Evolutionary conservation across 1,284 basidiomycete species (phyloP), one percentile per base, ranked within the genome.

Genomic region (Stereum hirsutum): DNA sequence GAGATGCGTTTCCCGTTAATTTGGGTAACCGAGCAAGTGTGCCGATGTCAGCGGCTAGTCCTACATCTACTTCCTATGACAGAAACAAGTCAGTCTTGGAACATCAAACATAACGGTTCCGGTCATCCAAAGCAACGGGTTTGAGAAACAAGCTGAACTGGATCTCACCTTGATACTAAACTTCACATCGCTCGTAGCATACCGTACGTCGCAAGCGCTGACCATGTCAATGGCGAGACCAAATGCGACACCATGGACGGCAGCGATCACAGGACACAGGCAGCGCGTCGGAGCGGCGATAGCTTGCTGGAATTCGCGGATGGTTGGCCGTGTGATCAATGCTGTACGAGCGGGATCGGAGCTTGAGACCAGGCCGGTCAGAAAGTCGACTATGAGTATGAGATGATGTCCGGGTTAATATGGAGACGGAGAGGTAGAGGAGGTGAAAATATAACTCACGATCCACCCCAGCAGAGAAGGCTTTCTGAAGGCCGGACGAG

Each of bases 21-120:
- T 91, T 90, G 0, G 89, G 89, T 24, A 95, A 69, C 31, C 86
- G 79, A 26, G 93, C 89, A 12, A 98, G 74, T 0, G 89, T 85
- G 2, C 93, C 93, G 39, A 95, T 84, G 59, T 96, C 93, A 2
- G 93, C 88, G 2, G 92, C 91, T 1, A 96, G 69, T 0, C 89
- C 92, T 6, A 92, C 77, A 55, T 93, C 89, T 6, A 92, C 86
- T 72, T 97, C 92, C 88, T 90, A 56, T 17, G 19, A 36, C 17
- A 33, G 20, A 41, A 27, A 25, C 8, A 20, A 36, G 36, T 40
- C 14, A 37, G n/a, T n/a, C 41, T 11, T n/a, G 26, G 12, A 33
- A 28, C 17, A 31, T 17, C n/a, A n/a, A n/a, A n/a, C n/a, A n/a
- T n/a, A n/a, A n/a, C n/a, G 34, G 20, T 26, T 19, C 23, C 24